phyloP scores from a whole-genome alignment of 2,329 filamentous ascomycete species.

The Colletotrichum horii region DNA sequence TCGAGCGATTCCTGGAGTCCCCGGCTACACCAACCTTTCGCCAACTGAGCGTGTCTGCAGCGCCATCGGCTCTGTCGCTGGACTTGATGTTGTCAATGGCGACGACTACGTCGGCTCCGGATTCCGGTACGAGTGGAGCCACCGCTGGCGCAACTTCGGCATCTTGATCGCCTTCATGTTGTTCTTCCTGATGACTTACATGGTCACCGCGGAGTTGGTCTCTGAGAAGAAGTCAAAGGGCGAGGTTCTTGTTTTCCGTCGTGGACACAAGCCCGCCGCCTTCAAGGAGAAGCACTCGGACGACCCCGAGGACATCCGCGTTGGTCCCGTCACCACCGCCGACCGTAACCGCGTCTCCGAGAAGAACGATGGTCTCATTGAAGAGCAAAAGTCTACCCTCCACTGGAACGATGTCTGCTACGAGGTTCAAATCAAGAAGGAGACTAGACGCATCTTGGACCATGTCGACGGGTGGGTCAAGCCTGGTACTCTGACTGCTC shows the following conservation, averaged over 20 bases:
- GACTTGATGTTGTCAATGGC: conserved; percentile 58
- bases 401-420: conserved; percentile 87
- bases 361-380: conserved; percentile 47
- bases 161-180: conserved; percentile 69
- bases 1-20: conserved; percentile 15
- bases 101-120: conserved; percentile 59
- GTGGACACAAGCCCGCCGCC: conserved; percentile 65
- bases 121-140: conserved; percentile 60
- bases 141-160: conserved; percentile 76
- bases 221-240: conserved; percentile 75
- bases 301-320: conserved; percentile 59
- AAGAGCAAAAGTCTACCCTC: conserved; percentile 75
- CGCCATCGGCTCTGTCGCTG: conserved; percentile 61
- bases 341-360: conserved; percentile 40
- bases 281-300: conserved; percentile 67
- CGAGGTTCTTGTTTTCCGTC: conserved; percentile 77
- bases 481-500: conserved; percentile 84
- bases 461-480: conserved; percentile 94
- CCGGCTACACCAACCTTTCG: conserved; percentile 39
- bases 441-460: conserved; percentile 78
- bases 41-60: conserved; percentile 58
- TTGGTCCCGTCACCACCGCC: conserved; percentile 54
- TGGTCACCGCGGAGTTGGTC: conserved; percentile 69
- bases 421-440: conserved; percentile 77
- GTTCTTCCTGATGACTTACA: conserved; percentile 67